Conservation (phyloP, 2,329 filamentous ascomycete species). For the Xylaria sp. region DNA sequence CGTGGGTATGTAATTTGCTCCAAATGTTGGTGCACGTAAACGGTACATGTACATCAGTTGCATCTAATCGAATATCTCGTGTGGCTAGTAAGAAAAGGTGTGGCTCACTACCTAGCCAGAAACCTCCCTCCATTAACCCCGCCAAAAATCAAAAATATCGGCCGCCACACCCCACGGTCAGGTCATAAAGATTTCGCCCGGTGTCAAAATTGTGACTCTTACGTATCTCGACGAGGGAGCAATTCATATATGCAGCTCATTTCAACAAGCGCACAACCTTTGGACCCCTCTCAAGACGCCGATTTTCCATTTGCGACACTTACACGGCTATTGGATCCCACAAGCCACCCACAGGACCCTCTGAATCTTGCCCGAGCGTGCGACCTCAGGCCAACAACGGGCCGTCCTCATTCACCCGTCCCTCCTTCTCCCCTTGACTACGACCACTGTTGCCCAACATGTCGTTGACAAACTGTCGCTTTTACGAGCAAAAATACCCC, state of each 20-base stretch:
- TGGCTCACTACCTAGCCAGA: not conserved
- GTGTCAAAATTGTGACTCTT: slow-evolving; percentile 27
- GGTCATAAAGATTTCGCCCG: slow-evolving; percentile 31
- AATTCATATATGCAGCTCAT: slow-evolving; percentile 2
- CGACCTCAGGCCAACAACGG: slow-evolving; percentile 26
- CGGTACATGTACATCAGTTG: not conserved
- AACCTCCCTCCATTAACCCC: slow-evolving; percentile 12
- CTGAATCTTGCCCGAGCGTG: slow-evolving; percentile 22
- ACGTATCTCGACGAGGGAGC: slow-evolving; percentile 9
- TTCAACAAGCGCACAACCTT: slow-evolving; percentile 7
- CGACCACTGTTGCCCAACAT: slow-evolving; percentile 67
- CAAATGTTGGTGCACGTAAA: too few relatives aligned
- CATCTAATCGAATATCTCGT: not conserved
- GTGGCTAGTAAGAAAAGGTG: not conserved
- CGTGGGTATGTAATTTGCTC: too few relatives aligned
- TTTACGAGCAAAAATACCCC: slow-evolving; percentile 96
- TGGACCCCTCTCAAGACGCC: not conserved
- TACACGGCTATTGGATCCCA: slow-evolving; percentile 6
- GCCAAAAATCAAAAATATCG: slow-evolving; percentile 25
- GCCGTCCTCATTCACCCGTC: slow-evolving; percentile 21
- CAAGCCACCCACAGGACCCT: slow-evolving; percentile 6
- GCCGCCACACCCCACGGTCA: slow-evolving; percentile 30
- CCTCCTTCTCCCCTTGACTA: slow-evolving; percentile 23
- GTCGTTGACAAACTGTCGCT: slow-evolving; percentile 95
- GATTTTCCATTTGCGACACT: not conserved